Evolutionary conservation across 2,329 filamentous ascomycete species (phyloP).

Genomic region (Aspergillus pseudoviridinutans): DNA sequence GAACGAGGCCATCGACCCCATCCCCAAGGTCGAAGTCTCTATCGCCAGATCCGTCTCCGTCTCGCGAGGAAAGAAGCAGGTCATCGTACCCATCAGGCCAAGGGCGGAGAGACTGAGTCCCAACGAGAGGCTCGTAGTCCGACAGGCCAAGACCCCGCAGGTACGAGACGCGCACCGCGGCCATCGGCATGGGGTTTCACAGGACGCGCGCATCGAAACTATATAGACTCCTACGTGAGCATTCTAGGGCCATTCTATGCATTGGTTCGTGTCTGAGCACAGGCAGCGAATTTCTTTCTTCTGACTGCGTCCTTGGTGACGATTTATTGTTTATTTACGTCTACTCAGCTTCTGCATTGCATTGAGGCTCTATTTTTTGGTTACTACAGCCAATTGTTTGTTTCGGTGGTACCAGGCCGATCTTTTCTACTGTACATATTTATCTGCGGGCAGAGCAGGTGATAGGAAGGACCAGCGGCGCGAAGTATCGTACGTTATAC

Average conservation of each 20-base stretch:
- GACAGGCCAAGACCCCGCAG: slow-evolving; percentile 24
- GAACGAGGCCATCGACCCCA: slow-evolving; percentile 5
- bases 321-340: neutral
- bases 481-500: neutral
- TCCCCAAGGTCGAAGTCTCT: slow-evolving; percentile 31
- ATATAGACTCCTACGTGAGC: slow-evolving; percentile 6
- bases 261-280: neutral
- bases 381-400: neutral
- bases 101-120: slow-evolving; percentile 20
- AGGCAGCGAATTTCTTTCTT: neutral
- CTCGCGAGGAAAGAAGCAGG: slow-evolving; percentile 29
- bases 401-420: neutral
- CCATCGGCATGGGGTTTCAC: slow-evolving; percentile 30
- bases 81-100: slow-evolving; percentile 34
- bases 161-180: slow-evolving; percentile 25
- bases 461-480: neutral
- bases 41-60: slow-evolving; percentile 39
- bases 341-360: neutral
- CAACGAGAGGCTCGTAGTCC: slow-evolving; percentile 28
- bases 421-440: neutral
- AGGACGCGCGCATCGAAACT: slow-evolving; percentile 30
- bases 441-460: neutral
- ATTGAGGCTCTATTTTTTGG: neutral
- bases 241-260: neutral
- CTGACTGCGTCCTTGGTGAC: neutral